Evolutionary conservation across 2,329 filamentous ascomycete species (phyloP), one percentile per base, ranked within the genome.

Genomic region (Talaromyces amestolkiae): DNA sequence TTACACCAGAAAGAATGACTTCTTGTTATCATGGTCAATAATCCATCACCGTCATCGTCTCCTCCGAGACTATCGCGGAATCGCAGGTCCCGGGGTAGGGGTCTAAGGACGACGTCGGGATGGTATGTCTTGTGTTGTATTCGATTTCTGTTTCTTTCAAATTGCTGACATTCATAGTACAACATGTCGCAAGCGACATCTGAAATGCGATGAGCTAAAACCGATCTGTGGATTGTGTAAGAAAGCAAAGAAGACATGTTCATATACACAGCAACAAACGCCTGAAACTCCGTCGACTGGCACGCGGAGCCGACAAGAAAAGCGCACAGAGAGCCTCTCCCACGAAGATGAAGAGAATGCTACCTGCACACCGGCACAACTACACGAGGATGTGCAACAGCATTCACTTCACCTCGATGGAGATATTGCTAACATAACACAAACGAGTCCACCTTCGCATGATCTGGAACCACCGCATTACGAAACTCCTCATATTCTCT

Each of bases 191-290:
- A 71, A 68, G 53, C 66, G 71, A 58, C 71, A 72, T 47, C 51
- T 72, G 41, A 72, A 72, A 62, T 72, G 71, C 63, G 71, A 72
- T 63, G 71, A 73, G 63, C 64, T 65, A 27, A 73, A 71, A 67
- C 71, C 71, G 4, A 66, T 67, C 39, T 73, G 71, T 53, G 68
- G 70, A 8, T 66, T 66, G 53, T 73, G 71, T 66, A 64, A 61
- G n/a, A 72, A 69, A 59, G 68, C 67, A 24, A 68, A 70, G 45
- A 65, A 66, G 51, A 11, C 53, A 19, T 71, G 66, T 43, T 68
- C 63, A 43, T 69, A 64, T 58, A 33, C 24, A 27, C 61, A 45
- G 19, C 62, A 67, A 31, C 37, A 24, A 35, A 11, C 41, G 8
- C 22, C 41, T 22, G 24, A 15, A 41, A 15, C 37, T 15, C 10